Conservation (phyloP, 129 eudicot species). For the Daucus carota region DNA sequence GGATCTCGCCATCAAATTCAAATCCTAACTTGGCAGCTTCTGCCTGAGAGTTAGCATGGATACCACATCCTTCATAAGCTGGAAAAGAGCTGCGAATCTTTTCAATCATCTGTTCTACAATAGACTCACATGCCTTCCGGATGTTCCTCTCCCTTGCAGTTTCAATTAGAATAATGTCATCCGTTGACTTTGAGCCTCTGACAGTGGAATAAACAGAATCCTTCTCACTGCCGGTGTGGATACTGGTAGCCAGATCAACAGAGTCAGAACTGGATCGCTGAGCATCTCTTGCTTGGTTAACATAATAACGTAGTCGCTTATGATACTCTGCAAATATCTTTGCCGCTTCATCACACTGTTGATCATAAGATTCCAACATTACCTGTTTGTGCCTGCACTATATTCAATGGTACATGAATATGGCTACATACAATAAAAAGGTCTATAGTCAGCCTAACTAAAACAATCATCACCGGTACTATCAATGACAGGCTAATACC, state of each 20-base stretch:
- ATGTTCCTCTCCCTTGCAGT: constrained; percentile 68
- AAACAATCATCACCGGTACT: too few species aligned
- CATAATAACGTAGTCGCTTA: constrained; percentile 51
- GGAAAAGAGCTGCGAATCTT: constrained; percentile 80
- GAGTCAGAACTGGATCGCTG: constrained; percentile 45
- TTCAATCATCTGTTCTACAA: constrained; percentile 63
- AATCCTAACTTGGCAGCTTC: constrained; percentile 79
- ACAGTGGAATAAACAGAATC: constrained; percentile 63
- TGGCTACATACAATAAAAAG: not conserved
- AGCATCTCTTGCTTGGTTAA: constrained; percentile 63
- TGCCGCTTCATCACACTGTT: constrained; percentile 81
- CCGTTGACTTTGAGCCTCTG: constrained; percentile 70
- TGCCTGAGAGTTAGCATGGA: constrained; percentile 62
- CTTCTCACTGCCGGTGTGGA: constrained; percentile 39
- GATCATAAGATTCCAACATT: constrained; percentile 79
- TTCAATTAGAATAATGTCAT: constrained; percentile 76
- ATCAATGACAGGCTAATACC: not conserved
- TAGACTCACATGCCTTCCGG: constrained; percentile 73
- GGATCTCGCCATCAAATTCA: constrained; percentile 63
- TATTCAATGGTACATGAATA: constrained; percentile 9
- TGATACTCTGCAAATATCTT: constrained; percentile 82
- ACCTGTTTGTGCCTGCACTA: constrained; percentile 89
- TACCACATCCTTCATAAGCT: constrained; percentile 81
- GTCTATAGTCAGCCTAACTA: not conserved
- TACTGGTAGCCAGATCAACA: constrained; percentile 37